Percentiles rank a stretch among this genome's conserved stretches.
Evolutionary conservation across 2,329 filamentous ascomycete species (phyloP).

Genomic region (Microcyclospora pomicola): DNA sequence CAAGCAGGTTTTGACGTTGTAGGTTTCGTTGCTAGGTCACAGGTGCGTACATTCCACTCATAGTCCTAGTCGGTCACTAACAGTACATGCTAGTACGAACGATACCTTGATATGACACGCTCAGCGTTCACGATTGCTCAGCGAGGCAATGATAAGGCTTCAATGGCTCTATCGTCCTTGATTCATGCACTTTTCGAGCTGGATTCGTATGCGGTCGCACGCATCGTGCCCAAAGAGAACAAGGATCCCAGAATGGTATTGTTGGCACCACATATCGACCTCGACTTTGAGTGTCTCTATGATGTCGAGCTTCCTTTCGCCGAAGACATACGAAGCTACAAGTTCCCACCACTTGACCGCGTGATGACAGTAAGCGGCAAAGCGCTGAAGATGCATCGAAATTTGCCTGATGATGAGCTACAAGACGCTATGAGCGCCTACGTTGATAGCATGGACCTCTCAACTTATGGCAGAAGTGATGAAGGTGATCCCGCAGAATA

Average conservation of each 20-base stretch:
- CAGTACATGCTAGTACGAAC: conserved; percentile 45
- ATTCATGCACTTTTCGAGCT: conserved; percentile 77
- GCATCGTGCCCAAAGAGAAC: conserved; percentile 71
- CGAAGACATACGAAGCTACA: conserved; percentile 81
- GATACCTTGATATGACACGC: conserved; percentile 74
- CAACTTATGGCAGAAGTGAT: conserved; percentile 55
- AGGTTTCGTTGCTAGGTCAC: conserved; percentile 57
- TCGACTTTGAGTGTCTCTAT: conserved; percentile 69
- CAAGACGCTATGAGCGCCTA: conserved; percentile 76
- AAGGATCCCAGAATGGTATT: conserved; percentile 66
- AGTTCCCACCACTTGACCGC: conserved; percentile 77
- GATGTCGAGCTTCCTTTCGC: conserved; percentile 86
- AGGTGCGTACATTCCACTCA: conserved; percentile 37
- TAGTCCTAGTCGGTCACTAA: not conserved
- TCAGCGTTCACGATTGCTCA: conserved; percentile 64
- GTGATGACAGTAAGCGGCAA: conserved; percentile 80
- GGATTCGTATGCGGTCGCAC: conserved; percentile 72
- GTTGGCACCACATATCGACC: conserved; percentile 65
- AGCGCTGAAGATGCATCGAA: conserved; percentile 64
- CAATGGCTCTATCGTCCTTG: conserved; percentile 74
- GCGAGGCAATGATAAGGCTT: conserved; percentile 66
- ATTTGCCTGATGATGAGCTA: conserved; percentile 64
- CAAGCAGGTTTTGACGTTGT: conserved; percentile 63
- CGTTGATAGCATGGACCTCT: conserved; percentile 85
- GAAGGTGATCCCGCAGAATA: conserved; percentile 56